These are phyloP conservation scores for Amanita rimosa DNA, from an alignment of 768 basidiomycete genomes.

Conservation along the genomic window DNA sequence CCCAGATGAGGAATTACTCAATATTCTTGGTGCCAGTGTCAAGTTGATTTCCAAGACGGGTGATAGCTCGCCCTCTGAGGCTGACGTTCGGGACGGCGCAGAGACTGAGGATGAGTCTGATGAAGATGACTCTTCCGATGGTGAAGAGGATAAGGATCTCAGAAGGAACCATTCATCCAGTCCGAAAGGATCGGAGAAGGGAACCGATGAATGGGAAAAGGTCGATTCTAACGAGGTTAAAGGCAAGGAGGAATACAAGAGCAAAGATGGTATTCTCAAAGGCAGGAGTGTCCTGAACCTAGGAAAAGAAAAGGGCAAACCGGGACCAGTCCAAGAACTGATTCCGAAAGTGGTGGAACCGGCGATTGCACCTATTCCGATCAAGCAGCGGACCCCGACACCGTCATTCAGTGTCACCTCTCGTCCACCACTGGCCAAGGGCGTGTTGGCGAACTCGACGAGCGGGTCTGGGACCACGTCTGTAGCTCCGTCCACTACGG, in stretches of 20 bases:
- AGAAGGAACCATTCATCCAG: background rate
- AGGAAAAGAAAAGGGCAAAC: slow-evolving; percentile 8
- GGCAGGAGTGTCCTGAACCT: slow-evolving; percentile 7
- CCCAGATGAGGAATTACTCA: slow-evolving; percentile 29
- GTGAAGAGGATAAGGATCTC: background rate
- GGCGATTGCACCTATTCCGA: slow-evolving; percentile 41
- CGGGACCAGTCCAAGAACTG: background rate
- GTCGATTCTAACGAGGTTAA: slow-evolving; percentile 4
- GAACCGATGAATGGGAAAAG: slow-evolving; percentile 7
- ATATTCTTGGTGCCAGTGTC: slow-evolving; percentile 30
- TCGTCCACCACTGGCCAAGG: slow-evolving; percentile 32
- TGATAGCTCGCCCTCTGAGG: slow-evolving; percentile 16
- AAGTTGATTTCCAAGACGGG: slow-evolving; percentile 28
- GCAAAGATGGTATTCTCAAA: slow-evolving; percentile 4
- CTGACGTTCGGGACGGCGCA: slow-evolving; percentile 13
- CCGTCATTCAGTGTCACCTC: slow-evolving; percentile 56
- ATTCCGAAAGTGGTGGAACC: slow-evolving; percentile 1
- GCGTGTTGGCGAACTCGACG: slow-evolving; percentile 7
- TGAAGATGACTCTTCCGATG: slow-evolving; percentile 8
- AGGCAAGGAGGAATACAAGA: slow-evolving; percentile 1
- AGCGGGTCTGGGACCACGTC: slow-evolving; percentile 5
- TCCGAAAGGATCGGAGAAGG: background rate
- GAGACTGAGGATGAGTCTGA: slow-evolving; percentile 14
- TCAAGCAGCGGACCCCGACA: slow-evolving; percentile 42
- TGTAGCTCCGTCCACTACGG: slow-evolving; percentile 4